phyloP scores from a whole-genome alignment of 1,284 basidiomycete genomes.

The Fomitopsis betulina region DNA sequence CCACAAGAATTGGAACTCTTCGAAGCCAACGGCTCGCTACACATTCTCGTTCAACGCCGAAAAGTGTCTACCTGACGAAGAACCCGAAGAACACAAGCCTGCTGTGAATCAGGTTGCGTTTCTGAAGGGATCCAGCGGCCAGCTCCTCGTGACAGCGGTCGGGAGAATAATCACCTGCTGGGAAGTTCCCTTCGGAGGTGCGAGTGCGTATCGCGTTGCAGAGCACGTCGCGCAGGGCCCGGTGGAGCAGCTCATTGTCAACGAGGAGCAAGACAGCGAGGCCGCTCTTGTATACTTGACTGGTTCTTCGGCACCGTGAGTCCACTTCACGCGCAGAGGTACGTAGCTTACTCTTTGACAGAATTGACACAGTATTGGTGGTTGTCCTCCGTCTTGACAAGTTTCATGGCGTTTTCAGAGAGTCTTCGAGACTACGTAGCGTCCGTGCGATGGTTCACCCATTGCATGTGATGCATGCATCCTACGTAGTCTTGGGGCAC shows the following conservation, averaged over 20 bases:
- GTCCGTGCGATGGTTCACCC: constrained; percentile 15
- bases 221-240: constrained; percentile 17
- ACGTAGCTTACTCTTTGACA: neutral
- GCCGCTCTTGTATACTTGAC: constrained; percentile 23
- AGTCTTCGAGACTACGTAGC: constrained; percentile 14
- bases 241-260: constrained; percentile 27
- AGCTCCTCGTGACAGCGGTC: constrained; percentile 28
- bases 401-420: constrained; percentile 24
- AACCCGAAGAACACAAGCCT: constrained; percentile 10
- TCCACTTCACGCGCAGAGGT: neutral
- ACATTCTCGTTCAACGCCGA: constrained; percentile 24
- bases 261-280: constrained; percentile 27
- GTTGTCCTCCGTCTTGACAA: constrained; percentile 21
- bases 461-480: constrained; percentile 21
- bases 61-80: constrained; percentile 12
- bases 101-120: constrained; percentile 29
- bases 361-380: neutral
- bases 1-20: constrained; percentile 33
- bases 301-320: constrained; percentile 17
- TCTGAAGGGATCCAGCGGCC: constrained; percentile 28
- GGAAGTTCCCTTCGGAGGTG: constrained; percentile 33
- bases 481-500: constrained; percentile 23
- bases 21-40: constrained; percentile 20
- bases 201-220: constrained; percentile 29
- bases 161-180: constrained; percentile 27